phyloP scores from a whole-genome alignment of 805 yeast species.

The Candida vaughaniae region DNA sequence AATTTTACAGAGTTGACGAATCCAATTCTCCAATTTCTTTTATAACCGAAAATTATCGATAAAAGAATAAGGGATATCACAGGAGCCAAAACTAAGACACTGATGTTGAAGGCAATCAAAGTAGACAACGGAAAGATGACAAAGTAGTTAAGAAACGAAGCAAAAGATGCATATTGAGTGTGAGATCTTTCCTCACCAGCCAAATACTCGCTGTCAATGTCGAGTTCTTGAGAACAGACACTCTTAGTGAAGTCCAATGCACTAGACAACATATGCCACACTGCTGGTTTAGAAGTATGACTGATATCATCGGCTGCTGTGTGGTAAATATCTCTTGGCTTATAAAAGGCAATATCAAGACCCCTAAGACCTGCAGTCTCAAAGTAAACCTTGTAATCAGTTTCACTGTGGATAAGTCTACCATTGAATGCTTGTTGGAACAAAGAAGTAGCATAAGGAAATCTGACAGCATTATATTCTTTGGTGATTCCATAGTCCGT shows the following conservation, averaged over 20 bases:
- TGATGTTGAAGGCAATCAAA: slow-evolving; percentile 52
- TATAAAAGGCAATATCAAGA: slow-evolving; percentile 84
- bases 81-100: slow-evolving; percentile 56
- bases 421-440: slow-evolving; percentile 83
- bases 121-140: slow-evolving; percentile 55
- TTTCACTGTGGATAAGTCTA: slow-evolving; percentile 71
- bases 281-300: slow-evolving; percentile 61
- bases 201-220: slow-evolving; percentile 27
- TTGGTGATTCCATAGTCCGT: slow-evolving; percentile 72
- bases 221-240: slow-evolving; percentile 34
- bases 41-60: slow-evolving; percentile 43
- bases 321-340: slow-evolving; percentile 82
- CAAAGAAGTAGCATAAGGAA: slow-evolving; percentile 77
- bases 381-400: slow-evolving; percentile 76
- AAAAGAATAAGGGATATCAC: slow-evolving; percentile 47
- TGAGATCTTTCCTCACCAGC: slow-evolving; percentile 18
- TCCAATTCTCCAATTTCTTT: slow-evolving; percentile 44
- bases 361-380: slow-evolving; percentile 70
- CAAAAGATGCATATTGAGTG: slow-evolving; percentile 51
- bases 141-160: slow-evolving; percentile 60
- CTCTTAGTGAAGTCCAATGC: slow-evolving; percentile 58
- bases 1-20: slow-evolving; percentile 49
- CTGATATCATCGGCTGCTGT: slow-evolving; percentile 70
- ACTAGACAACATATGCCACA: slow-evolving; percentile 82
- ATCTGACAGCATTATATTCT: slow-evolving; percentile 52